Percentiles rank a stretch among this genome's conserved stretches.
Conservation (phyloP, 352 stramenopile species). For the Peronospora belbahrii region DNA sequence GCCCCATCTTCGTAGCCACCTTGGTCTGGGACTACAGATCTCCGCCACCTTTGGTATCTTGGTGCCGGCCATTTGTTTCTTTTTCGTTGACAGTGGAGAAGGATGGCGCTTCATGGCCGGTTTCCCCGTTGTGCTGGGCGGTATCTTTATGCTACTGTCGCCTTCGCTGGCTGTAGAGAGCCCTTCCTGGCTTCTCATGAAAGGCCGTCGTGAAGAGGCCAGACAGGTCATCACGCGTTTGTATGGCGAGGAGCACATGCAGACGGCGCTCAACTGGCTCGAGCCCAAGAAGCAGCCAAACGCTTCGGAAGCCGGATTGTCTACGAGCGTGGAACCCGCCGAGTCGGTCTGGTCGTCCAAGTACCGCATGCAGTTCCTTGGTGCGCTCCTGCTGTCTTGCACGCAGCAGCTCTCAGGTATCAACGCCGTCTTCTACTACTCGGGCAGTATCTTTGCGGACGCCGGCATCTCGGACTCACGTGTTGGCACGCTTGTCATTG, state of each 20-base stretch:
- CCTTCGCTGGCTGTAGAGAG: conserved; percentile 11
- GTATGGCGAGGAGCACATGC: conserved; percentile 15
- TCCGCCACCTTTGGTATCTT: conserved; percentile 25
- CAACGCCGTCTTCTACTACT: conserved; percentile 42
- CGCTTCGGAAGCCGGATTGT: conserved; percentile 5
- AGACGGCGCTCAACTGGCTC: conserved; percentile 7
- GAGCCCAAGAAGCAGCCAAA: conserved; percentile 7
- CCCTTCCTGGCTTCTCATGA: conserved; percentile 11
- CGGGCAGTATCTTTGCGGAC: conserved; percentile 10
- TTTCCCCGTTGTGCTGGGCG: conserved; percentile 39
- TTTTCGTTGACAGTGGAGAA: conserved; percentile 18
- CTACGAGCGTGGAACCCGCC: not conserved
- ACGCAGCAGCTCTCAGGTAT: conserved; percentile 32
- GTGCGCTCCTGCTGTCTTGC: conserved; percentile 36
- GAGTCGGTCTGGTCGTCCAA: conserved; percentile 21
- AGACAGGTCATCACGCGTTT: conserved; percentile 16
- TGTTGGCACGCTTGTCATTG: conserved; percentile 18
- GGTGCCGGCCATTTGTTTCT: conserved; percentile 17
- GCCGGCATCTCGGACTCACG: conserved; percentile 16
- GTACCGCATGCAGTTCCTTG: conserved; percentile 17
- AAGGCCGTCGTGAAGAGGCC: conserved; percentile 14
- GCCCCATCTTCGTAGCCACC: conserved; percentile 14
- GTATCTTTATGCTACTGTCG: conserved; percentile 29
- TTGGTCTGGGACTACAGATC: conserved; percentile 28
- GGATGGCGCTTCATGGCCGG: conserved; percentile 45